Evolutionary conservation across 169 alveolate species (phyloP), one percentile per base, ranked within the genome.

Genomic region (Cyclospora cayetanensis): DNA sequence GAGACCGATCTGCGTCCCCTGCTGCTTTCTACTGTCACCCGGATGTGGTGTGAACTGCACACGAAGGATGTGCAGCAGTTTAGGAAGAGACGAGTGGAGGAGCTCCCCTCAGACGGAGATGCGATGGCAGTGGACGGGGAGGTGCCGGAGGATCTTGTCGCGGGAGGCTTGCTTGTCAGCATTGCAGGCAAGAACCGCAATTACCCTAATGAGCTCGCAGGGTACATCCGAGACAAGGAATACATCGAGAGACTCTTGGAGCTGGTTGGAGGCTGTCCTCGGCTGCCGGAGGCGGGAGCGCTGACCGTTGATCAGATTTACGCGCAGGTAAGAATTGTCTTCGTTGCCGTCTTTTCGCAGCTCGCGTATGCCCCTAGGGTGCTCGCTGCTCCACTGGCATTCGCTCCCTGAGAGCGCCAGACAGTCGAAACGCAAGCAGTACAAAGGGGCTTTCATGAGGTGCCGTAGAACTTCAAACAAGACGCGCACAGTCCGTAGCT

Each of bases 241-340:
- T 89, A 72, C 82, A 53, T 89, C 53, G 89, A 89, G 29, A 52
- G 43, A 27, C 89, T 89, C 18, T 11, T 89, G 9, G 93, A 89
- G 37, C 37, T 89, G 35, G 50, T 74, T 25, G 93, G 93, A 37
- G 87, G 46, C 35, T 74, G 88, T 66, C 93, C 93, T 29, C 43
- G 39, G 20, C 65, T 89, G 37, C 93, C 93, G 0, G 93, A 89
- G 55, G 90, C 93, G 0, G 90, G 90, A 55, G 88, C 93, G 27
- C 88, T 89, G 22, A 89, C 93, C 1, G 63, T 43, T 9, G 93
- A 89, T 37, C 93, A 89, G 52, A 89, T 89, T 50, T 89, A 77
- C 37, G 93, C 93, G 4, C 93, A 89, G 79, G 93, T 89, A 25
- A 22, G 20, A 15, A 31, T 9, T 80, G 63, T 12, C 27, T 35